Evolutionary conservation across 106 monocot genomes (phyloP).

Genomic region (Gastrodia elata): DNA sequence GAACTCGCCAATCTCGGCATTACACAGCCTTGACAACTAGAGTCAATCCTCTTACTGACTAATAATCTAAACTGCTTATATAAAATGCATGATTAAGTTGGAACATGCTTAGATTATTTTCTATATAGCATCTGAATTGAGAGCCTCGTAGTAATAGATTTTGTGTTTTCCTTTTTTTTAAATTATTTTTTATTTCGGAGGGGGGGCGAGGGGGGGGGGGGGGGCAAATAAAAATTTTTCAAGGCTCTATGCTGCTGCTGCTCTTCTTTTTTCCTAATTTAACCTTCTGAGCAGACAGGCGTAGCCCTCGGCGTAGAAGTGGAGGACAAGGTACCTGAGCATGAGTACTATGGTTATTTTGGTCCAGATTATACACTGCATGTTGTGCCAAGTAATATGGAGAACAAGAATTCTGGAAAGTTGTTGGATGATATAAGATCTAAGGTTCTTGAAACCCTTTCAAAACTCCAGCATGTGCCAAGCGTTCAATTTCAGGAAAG

Average conservation of each 20-base stretch:
- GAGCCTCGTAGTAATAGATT: neutral
- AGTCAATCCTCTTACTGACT: no score
- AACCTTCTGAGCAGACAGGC: slow-evolving; percentile 15
- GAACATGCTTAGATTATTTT: neutral
- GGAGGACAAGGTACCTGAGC: slow-evolving; percentile 17
- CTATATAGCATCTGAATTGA: neutral
- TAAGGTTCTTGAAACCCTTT: slow-evolving; percentile 20
- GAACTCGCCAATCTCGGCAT: no score
- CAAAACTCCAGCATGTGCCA: slow-evolving; percentile 24
- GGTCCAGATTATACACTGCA: slow-evolving; percentile 23
- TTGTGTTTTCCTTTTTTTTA: neutral
- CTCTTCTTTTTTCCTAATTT: neutral
- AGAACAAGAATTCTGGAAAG: slow-evolving; percentile 24
- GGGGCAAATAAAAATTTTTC: neutral
- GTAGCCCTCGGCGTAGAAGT: slow-evolving; percentile 21
- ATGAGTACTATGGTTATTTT: slow-evolving; percentile 31
- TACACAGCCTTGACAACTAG: no score
- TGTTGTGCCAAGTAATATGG: slow-evolving; percentile 36
- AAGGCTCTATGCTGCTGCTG: neutral
- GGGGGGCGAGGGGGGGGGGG: no score
- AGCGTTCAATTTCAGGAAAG: slow-evolving; percentile 38
- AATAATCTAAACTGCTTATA: no score
- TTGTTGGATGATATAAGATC: slow-evolving; percentile 21
- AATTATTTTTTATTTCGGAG: neutral
- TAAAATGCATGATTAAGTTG: no score